phyloP scores from a whole-genome alignment of 2,329 filamentous ascomycete genomes.

The Diplodia scrobiculata region DNA sequence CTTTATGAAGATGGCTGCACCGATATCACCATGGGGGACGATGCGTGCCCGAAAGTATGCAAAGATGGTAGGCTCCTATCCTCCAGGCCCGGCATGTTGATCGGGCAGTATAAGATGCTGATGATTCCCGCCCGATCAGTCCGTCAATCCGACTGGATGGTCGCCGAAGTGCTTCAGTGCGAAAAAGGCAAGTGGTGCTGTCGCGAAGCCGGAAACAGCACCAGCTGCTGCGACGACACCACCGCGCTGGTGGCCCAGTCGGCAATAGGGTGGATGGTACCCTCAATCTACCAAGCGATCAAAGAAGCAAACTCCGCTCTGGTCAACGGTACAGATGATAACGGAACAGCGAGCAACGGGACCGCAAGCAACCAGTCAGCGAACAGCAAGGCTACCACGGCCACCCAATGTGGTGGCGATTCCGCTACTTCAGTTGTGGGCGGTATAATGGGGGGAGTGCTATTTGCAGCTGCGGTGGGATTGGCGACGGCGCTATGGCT shows the following conservation, averaged over 20 bases:
- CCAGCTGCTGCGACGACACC: background rate
- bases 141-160: background rate
- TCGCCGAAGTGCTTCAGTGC: background rate
- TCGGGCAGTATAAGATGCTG: background rate
- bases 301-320: background rate
- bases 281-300: background rate
- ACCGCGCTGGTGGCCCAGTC: background rate
- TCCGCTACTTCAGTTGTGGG: background rate
- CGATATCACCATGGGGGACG: background rate
- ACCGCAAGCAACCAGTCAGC: too few species aligned
- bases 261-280: background rate
- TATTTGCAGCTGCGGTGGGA: background rate
- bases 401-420: background rate
- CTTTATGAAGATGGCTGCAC: background rate
- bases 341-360: background rate
- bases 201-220: background rate
- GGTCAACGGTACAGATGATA: too few species aligned
- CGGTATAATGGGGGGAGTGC: background rate
- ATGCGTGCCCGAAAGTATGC: background rate
- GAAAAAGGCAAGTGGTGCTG: background rate
- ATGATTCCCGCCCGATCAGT: background rate
- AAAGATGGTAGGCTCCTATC: background rate
- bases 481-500: background rate
- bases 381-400: too few species aligned
- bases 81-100: too few species aligned